Percentiles rank a stretch among this genome's conserved stretches.
Conservation (phyloP, 306 rosid genomes). For the Sicyos edulis region DNA sequence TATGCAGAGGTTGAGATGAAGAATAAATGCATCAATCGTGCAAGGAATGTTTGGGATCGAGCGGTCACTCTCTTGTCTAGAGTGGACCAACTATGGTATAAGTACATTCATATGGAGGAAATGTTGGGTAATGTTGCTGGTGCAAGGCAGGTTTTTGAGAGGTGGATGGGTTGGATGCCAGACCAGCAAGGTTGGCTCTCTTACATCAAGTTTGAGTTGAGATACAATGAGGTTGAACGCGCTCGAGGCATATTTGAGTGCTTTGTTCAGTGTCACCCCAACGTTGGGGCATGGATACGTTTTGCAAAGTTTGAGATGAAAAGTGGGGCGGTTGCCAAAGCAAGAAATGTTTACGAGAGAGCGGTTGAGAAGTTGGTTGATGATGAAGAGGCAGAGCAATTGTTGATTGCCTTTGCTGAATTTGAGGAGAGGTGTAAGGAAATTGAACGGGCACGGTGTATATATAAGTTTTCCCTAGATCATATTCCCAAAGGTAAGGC, state of each 20-base stretch:
- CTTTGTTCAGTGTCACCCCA: slow-evolving; percentile 68
- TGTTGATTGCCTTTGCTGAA: slow-evolving; percentile 79
- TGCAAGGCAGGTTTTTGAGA: slow-evolving; percentile 73
- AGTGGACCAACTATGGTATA: slow-evolving; percentile 82
- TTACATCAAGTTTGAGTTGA: slow-evolving; percentile 67
- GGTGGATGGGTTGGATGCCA: slow-evolving; percentile 94
- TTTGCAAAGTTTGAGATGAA: slow-evolving; percentile 94
- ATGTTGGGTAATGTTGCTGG: slow-evolving; percentile 73
- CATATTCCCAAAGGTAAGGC: slow-evolving; percentile 87
- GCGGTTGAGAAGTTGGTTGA: slow-evolving; percentile 64
- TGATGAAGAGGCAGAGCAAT: slow-evolving; percentile 74
- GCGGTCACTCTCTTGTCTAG: slow-evolving; percentile 73
- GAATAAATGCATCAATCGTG: slow-evolving; percentile 80
- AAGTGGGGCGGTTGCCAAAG: slow-evolving; percentile 56
- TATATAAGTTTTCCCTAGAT: slow-evolving; percentile 71
- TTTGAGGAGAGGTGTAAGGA: slow-evolving; percentile 93
- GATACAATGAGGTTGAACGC: slow-evolving; percentile 77
- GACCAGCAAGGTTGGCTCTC: slow-evolving; percentile 90
- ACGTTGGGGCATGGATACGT: slow-evolving; percentile 71
- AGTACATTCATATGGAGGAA: slow-evolving; percentile 94
- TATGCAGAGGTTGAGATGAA: slow-evolving; percentile 93
- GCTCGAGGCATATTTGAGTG: slow-evolving; percentile 69
- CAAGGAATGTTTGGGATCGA: slow-evolving; percentile 83
- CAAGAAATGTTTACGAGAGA: slow-evolving; percentile 62
- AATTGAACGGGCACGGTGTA: slow-evolving; percentile 66